Evolutionary conservation across 495 filamentous ascomycete species (phyloP), one percentile per base, ranked within the genome.

Genomic region (Hyaloscypha bicolor): DNA sequence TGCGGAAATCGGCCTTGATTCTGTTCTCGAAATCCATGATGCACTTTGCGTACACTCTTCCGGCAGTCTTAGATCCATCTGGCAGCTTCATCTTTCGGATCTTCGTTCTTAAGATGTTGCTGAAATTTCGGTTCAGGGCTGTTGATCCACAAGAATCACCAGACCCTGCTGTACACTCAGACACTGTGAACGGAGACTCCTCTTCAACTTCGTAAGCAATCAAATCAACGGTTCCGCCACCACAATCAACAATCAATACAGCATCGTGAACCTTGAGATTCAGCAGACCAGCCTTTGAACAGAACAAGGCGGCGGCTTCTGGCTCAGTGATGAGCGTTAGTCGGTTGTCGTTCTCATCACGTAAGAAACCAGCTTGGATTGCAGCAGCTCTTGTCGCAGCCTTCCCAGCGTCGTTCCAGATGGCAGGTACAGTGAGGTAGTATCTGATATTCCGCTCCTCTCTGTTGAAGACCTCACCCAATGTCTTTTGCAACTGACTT

Each of bases 21-120:
- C 89, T 79, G 81, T 91, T 91, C 79, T 91, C 88, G 59, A 91
- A 91, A 75, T 91, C 89, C 88, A 91, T 91, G 76, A 91, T 91
- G 76, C 89, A 91, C 77, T 91, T 91, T 64, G 89, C 88, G 70
- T 91, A 91, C 25, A 91, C 89, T 75, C 88, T 86, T 25, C 88
- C 88, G 35, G 89, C 89, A 2, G 89, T 91, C 79, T 86, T 88
- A 67, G 88, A 91, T 53, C 89, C 89, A 70, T 91, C 89, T 11
- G 89, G 88, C 11, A 91, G 80, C 78, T 90, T 91, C 89, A 91
- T 91, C 78, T 91, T 91, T 52, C 89, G 82, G 69, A 91, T 91
- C 80, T 91, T 91, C 29, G 88, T 88, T 39, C 89, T 81, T 37
- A 91, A 78, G 64, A 91, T 91, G 77, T 91, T 91, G 77, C 85